Evolutionary conservation across 257 asterid genomes (phyloP).

Genomic region (Apocynum venetum): DNA sequence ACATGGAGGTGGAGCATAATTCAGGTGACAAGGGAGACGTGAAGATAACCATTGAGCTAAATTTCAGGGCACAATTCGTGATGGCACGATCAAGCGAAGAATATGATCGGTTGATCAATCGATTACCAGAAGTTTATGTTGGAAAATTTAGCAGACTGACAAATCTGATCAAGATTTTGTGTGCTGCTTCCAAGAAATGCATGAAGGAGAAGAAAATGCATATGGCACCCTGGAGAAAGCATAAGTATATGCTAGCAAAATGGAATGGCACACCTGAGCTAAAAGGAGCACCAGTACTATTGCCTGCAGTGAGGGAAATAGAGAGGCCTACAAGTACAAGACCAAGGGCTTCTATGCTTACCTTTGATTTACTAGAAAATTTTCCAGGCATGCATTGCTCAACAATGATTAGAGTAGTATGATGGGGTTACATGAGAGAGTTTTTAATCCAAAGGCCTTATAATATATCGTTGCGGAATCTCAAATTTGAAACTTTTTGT

Average conservation of each 20-base stretch:
- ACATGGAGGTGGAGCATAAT: slow-evolving; percentile 27
- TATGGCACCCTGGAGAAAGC: slow-evolving; percentile 50
- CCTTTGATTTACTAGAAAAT: slow-evolving; percentile 25
- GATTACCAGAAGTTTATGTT: slow-evolving; percentile 31
- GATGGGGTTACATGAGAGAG: not conserved
- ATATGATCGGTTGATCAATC: slow-evolving; percentile 23
- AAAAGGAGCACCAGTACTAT: not conserved
- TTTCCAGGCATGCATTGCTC: slow-evolving; percentile 12
- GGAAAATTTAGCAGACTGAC: slow-evolving; percentile 33
- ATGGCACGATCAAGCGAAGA: slow-evolving; percentile 34
- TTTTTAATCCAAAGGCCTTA: too few relatives aligned
- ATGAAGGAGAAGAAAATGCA: slow-evolving; percentile 39
- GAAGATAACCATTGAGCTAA: slow-evolving; percentile 34
- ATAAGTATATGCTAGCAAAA: slow-evolving; percentile 41
- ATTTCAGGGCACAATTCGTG: slow-evolving; percentile 35
- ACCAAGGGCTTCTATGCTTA: slow-evolving; percentile 30
- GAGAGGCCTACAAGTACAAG: slow-evolving; percentile 6
- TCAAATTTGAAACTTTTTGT: not conserved
- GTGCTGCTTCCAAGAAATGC: slow-evolving; percentile 36
- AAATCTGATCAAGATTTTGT: slow-evolving; percentile 32
- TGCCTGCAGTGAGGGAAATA: not conserved
- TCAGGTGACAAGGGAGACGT: slow-evolving; percentile 21
- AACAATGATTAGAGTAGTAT: slow-evolving; percentile 20
- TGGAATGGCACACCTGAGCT: slow-evolving; percentile 32
- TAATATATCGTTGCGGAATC: too few relatives aligned